phyloP scores from a whole-genome alignment of 768 basidiomycete genomes.

The Cystoderma amianthinum region DNA sequence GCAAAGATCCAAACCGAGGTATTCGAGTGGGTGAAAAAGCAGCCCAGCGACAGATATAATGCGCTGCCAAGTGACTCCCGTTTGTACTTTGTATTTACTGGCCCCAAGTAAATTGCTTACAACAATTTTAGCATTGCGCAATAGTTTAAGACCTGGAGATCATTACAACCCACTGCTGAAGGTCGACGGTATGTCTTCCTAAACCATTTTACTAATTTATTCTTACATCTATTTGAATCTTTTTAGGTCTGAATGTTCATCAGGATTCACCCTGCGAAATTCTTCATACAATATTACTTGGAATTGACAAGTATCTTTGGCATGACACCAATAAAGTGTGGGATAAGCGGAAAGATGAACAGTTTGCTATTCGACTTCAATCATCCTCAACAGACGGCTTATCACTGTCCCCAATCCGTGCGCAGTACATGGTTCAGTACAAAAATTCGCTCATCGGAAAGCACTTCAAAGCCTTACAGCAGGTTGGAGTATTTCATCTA shows the following conservation, averaged over 20 bases:
- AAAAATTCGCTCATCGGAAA: slow-evolving; percentile 25
- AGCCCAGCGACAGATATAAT: slow-evolving; percentile 8
- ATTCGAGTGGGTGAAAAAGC: slow-evolving; percentile 11
- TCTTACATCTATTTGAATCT: background rate
- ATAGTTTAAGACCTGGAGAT: slow-evolving; percentile 9
- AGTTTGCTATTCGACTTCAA: slow-evolving; percentile 17
- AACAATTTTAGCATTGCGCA: background rate
- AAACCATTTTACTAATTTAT: slow-evolving; percentile 1
- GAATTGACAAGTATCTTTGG: slow-evolving; percentile 28
- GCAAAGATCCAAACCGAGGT: slow-evolving; percentile 12
- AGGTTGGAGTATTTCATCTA: slow-evolving; percentile 20
- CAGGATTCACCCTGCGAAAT: slow-evolving; percentile 28
- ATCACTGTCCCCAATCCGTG: slow-evolving; percentile 13
- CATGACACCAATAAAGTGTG: slow-evolving; percentile 14
- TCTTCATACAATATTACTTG: slow-evolving; percentile 27
- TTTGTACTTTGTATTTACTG: background rate
- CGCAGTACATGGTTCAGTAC: slow-evolving; percentile 24
- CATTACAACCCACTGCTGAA: slow-evolving; percentile 16
- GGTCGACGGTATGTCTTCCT: slow-evolving; percentile 10
- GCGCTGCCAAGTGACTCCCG: slow-evolving; percentile 3
- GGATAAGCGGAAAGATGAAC: slow-evolving; percentile 13
- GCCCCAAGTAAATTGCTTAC: background rate
- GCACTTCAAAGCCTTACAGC: slow-evolving; percentile 25
- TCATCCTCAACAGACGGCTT: slow-evolving; percentile 17
- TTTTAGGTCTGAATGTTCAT: slow-evolving; percentile 24